A percentile compares a stretch with the other conserved stretches of the same genome.
phyloP scores from a whole-genome alignment of 495 filamentous ascomycete genomes.

The Daldinia bambusicola region DNA sequence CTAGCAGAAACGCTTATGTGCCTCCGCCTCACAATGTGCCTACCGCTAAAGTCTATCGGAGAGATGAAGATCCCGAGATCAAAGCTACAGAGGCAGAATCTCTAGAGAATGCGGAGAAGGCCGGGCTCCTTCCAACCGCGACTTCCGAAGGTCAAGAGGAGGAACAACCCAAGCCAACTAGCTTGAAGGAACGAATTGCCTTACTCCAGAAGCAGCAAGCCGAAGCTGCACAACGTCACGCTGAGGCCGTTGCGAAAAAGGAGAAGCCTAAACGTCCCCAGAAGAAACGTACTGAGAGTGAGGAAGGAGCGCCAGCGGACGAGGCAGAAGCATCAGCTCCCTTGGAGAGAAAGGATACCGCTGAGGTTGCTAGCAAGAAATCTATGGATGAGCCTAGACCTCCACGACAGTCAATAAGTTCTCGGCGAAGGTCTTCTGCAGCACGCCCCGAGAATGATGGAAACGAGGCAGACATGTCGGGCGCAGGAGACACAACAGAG shows the following conservation, averaged over 20 bases:
- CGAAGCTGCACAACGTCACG: slow-evolving; percentile 83
- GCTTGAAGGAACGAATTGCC: slow-evolving; percentile 93
- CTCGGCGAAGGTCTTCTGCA: slow-evolving; percentile 65
- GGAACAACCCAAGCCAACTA: slow-evolving; percentile 87
- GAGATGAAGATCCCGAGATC: slow-evolving; percentile 90
- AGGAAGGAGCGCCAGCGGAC: slow-evolving; percentile 49
- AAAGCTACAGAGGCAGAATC: slow-evolving; percentile 70
- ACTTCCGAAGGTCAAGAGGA: slow-evolving; percentile 68
- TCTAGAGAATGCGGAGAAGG: slow-evolving; percentile 65
- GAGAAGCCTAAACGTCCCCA: slow-evolving; percentile 85
- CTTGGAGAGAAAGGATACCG: slow-evolving; percentile 59
- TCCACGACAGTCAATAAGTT: slow-evolving; percentile 55
- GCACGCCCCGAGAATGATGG: slow-evolving; percentile 70
- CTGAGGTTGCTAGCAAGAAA: slow-evolving; percentile 64
- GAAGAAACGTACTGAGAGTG: slow-evolving; percentile 79
- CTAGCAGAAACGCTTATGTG: slow-evolving; percentile 91
- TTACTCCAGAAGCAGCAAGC: slow-evolving; percentile 92
- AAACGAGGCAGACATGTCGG: slow-evolving; percentile 91
- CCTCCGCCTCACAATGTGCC: slow-evolving; percentile 72
- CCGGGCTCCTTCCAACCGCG: slow-evolving; percentile 62
- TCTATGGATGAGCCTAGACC: slow-evolving; percentile 66
- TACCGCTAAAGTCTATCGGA: slow-evolving; percentile 78
- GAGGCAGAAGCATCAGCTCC: slow-evolving; percentile 53
- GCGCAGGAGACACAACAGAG: slow-evolving; percentile 82
- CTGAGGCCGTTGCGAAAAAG: slow-evolving; percentile 81